Percentiles rank a stretch among this genome's conserved stretches.
phyloP scores from a whole-genome alignment of 2,329 filamentous ascomycete species.

The Calonectria hawksworthii region DNA sequence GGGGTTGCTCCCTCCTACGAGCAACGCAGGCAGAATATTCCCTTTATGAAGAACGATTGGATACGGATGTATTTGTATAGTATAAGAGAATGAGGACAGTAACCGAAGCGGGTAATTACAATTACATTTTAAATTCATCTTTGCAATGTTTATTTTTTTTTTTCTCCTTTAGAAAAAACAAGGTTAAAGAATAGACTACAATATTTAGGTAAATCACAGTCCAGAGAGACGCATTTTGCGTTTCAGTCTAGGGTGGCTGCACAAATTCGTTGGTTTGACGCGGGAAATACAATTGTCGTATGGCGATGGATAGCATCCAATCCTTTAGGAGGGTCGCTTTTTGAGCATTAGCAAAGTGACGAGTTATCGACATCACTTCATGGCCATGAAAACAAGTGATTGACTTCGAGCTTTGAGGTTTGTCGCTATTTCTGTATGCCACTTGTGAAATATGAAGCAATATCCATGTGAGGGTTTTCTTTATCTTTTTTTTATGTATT shows the following conservation, averaged over 20 bases:
- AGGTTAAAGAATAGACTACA: background rate
- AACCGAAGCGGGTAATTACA: background rate
- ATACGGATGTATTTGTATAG: background rate
- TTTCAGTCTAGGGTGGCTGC: no score
- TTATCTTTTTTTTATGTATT: background rate
- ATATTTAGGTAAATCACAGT: background rate
- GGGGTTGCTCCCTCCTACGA: background rate
- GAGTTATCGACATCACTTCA: background rate
- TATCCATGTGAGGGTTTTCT: background rate
- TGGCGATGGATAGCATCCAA: no score
- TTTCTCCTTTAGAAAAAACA: background rate
- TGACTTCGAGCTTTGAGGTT: no score
- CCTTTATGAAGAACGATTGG: background rate
- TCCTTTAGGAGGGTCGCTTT: no score
- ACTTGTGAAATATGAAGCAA: background rate
- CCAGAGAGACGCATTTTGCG: background rate
- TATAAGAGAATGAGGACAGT: conserved; percentile 12
- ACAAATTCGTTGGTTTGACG: background rate
- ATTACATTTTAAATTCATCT: background rate
- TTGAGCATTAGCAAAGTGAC: background rate
- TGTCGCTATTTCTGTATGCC: no score
- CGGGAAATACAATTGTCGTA: background rate
- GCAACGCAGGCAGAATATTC: background rate
- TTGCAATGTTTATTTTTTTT: background rate
- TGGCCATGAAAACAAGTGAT: background rate